These are phyloP conservation scores for Moniliella sp. DNA, from an alignment of 1,284 basidiomycete genomes.

Conservation along the genomic window DNA sequence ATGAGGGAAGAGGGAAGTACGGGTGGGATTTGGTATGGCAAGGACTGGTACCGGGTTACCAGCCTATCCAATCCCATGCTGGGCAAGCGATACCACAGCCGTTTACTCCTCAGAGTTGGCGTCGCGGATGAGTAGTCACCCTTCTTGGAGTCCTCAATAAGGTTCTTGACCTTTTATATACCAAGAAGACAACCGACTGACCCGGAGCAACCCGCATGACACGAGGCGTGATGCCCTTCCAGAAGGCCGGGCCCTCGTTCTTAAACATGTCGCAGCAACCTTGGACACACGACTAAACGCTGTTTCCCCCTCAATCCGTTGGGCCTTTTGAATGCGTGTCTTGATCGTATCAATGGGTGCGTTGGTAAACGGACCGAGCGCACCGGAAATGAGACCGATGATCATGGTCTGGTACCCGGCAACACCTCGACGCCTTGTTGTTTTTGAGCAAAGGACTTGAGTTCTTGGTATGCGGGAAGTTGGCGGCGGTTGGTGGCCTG, in stretches of 20 bases:
- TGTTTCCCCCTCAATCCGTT: conserved; percentile 53
- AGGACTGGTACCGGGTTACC: no score
- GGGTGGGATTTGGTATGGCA: no score
- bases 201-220: conserved; percentile 83
- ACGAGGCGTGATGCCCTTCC: conserved; percentile 65
- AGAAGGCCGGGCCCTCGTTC: conserved; percentile 78
- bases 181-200: conserved; percentile 40
- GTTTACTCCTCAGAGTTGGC: no score
- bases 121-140: no score
- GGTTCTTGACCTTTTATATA: conserved; percentile 31
- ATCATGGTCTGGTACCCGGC: conserved; percentile 67
- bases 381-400: conserved; percentile 82
- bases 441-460: conserved; percentile 58
- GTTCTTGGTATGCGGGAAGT: conserved; percentile 91
- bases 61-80: no score
- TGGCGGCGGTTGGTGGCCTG: conserved; percentile 99
- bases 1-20: no score
- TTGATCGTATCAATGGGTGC: conserved; percentile 96
- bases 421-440: conserved; percentile 45
- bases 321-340: conserved; percentile 60
- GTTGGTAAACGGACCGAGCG: conserved; percentile 84
- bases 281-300: conserved; percentile 50
- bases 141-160: no score
- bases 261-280: conserved; percentile 81
- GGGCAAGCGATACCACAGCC: no score